Evolutionary conservation across 1,139 yeast genomes (phyloP), one percentile per base, ranked within the genome.

Genomic region (Suhomyces anneliseae): DNA sequence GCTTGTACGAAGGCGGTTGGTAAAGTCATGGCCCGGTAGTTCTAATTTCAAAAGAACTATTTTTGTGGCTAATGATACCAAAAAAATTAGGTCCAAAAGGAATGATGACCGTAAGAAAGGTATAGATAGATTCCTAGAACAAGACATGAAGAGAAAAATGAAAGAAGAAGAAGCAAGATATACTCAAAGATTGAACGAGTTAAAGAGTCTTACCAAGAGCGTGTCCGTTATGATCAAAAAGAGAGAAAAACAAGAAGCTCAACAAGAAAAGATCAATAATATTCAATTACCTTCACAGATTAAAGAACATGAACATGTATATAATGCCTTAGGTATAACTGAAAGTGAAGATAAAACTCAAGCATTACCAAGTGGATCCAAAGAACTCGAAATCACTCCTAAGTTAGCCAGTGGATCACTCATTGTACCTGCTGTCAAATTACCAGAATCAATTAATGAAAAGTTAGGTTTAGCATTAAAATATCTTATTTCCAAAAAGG

Each of bases 391-490:
- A 11, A 29, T 15, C 11, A 11, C 36, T 8, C 39, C 35, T 8
- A 38, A 39, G 14, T 37, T 53, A 27, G 43, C 40, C 27, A 40
- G 37, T 19, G 41, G 52, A 14, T 46, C 58, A 55, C n/a, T 55
- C 36, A 44, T 52, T 27, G 47, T 54, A 42, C 60, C 66, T 0
- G 47, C 58, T 2, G 52, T 55, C 4, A 47, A 54, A 2, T 53
- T 85, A 1, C 88, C 90, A 0, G 53, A 54, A 0, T 51, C 68
- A 0, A 66, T 85, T 7, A 55, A 68, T 14, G 66, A 70, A 1
- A 68, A 72, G 39, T 64, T 86, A 5, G 82, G 82, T 0, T 72
- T 78, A 35, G 65, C 83, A 0, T 64, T 81, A 2, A 70, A 73
- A 27, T 70, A 68, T 52, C 68, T 83, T 39, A 72, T 79, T 2